A percentile compares a stretch with the other conserved stretches of the same genome.
These are phyloP conservation scores for Ceriops decandra DNA, from an alignment of 345 rosid species.

Conservation along the genomic window DNA sequence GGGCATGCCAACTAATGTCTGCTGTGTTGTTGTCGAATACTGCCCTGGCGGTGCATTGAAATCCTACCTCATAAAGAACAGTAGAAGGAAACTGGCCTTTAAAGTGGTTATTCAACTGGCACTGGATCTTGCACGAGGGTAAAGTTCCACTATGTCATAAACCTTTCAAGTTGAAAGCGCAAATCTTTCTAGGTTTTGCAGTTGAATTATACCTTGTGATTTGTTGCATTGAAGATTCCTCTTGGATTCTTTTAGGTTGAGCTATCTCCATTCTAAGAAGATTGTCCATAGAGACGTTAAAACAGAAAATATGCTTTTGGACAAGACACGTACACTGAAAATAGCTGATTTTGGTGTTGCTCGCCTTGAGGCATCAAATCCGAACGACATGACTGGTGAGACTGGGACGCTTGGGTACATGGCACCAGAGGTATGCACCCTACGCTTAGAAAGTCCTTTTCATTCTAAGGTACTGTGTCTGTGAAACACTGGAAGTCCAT, in stretches of 20 bases:
- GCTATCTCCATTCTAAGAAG: conserved; percentile 38
- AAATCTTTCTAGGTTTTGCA: background rate
- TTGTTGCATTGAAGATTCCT: conserved; percentile 8
- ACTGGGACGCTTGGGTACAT: conserved; percentile 38
- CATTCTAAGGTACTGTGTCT: background rate
- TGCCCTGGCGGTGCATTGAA: conserved; percentile 36
- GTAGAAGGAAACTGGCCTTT: conserved; percentile 30
- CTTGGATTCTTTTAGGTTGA: conserved; percentile 23
- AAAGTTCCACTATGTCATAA: background rate
- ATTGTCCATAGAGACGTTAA: conserved; percentile 42
- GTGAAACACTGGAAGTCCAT: background rate
- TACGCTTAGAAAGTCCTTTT: background rate
- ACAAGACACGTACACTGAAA: conserved; percentile 34
- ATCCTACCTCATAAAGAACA: conserved; percentile 35
- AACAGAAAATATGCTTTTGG: conserved; percentile 41
- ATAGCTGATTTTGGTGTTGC: conserved; percentile 41
- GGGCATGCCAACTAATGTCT: conserved; percentile 23
- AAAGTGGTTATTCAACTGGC: conserved; percentile 31
- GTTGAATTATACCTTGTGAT: background rate
- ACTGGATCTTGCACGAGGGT: conserved; percentile 39
- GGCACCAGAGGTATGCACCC: conserved; percentile 38
- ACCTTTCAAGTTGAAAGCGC: background rate
- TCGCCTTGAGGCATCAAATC: conserved; percentile 39
- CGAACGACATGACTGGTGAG: conserved; percentile 42
- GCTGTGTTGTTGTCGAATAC: conserved; percentile 35